These are phyloP conservation scores for Podila horticola DNA, from an alignment of 192 early-diverging fungal genomes.

Conservation along the genomic window DNA sequence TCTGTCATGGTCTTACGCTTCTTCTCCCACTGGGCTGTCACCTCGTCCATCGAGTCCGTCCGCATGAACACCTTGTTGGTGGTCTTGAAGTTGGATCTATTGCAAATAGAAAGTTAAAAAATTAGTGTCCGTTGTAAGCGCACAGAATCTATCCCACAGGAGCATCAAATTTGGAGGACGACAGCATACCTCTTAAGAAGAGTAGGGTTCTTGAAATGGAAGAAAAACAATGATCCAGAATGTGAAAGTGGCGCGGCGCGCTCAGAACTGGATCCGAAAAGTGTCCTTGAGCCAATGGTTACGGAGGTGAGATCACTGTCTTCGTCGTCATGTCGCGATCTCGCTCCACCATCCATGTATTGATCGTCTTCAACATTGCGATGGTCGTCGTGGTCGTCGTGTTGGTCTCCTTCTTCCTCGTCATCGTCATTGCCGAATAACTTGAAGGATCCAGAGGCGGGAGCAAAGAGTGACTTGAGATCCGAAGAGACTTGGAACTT, in stretches of 20 bases:
- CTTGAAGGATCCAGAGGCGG: constrained; percentile 51
- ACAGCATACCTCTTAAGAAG: constrained; percentile 46
- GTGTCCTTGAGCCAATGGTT: constrained; percentile 22
- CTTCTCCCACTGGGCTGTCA: constrained; percentile 65
- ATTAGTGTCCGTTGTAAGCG: neutral
- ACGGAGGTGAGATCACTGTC: constrained; percentile 10
- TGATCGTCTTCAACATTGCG: constrained; percentile 37
- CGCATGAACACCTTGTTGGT: constrained; percentile 58
- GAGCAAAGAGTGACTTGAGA: constrained; percentile 48
- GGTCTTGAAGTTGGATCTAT: constrained; percentile 48
- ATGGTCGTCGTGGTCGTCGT: constrained; percentile 11
- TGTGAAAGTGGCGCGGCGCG: constrained; percentile 29
- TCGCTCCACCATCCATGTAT: constrained; percentile 1
- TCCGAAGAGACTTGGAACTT: constrained; percentile 37
- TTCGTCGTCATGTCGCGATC: constrained; percentile 17
- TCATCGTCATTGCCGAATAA: constrained; percentile 58
- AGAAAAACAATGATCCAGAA: constrained; percentile 54
- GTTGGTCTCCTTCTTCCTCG: constrained; percentile 28
- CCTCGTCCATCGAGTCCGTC: constrained; percentile 58
- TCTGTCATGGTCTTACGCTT: constrained; percentile 63
- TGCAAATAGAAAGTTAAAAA: neutral
- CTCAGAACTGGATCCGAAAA: constrained; percentile 25
- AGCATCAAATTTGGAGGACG: neutral
- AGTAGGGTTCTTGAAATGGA: constrained; percentile 52
- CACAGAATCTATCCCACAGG: neutral